A percentile compares a stretch with the other conserved stretches of the same genome.
These are phyloP conservation scores for Parmales sp. DNA, from an alignment of 108 stramenopile species.

Conservation along the genomic window DNA sequence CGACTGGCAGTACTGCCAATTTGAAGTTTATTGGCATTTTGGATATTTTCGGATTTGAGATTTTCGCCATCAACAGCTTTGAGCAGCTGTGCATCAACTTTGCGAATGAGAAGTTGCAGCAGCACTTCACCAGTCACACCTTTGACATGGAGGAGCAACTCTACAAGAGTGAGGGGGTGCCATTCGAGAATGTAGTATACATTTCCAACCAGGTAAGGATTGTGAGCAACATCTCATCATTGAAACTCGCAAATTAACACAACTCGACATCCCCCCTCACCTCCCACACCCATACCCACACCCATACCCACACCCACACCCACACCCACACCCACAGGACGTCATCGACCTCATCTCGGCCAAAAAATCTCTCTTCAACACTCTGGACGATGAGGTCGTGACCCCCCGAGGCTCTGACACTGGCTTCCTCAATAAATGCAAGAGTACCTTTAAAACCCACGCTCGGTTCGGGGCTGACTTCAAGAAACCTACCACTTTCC, in stretches of 20 bases:
- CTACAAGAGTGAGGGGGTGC: conserved; percentile 78
- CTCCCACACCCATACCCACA: too few species aligned
- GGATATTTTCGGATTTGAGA: conserved; percentile 58
- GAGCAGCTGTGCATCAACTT: conserved; percentile 58
- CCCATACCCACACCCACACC: too few species aligned
- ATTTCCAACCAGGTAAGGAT: conserved; percentile 90
- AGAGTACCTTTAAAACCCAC: not conserved
- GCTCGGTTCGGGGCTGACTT: not conserved
- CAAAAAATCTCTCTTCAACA: conserved; percentile 59
- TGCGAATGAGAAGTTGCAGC: conserved; percentile 52
- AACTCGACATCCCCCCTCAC: too few species aligned
- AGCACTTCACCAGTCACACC: conserved; percentile 40
- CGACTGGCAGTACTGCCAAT: conserved; percentile 42
- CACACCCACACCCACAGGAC: too few species aligned
- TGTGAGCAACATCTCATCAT: too few species aligned
- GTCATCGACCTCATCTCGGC: conserved; percentile 81
- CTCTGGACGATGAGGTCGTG: conserved; percentile 89
- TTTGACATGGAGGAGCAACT: conserved; percentile 53
- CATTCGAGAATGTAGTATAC: conserved; percentile 64
- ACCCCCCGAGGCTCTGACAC: conserved; percentile 67
- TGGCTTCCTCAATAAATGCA: conserved; percentile 65
- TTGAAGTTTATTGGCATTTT: conserved; percentile 28
- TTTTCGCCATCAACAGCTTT: conserved; percentile 55
- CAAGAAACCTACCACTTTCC: conserved; percentile 36
- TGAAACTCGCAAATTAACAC: too few species aligned